These are phyloP conservation scores for Sedum album DNA, from an alignment of 164 flowering plant genomes.

Conservation along the genomic window DNA sequence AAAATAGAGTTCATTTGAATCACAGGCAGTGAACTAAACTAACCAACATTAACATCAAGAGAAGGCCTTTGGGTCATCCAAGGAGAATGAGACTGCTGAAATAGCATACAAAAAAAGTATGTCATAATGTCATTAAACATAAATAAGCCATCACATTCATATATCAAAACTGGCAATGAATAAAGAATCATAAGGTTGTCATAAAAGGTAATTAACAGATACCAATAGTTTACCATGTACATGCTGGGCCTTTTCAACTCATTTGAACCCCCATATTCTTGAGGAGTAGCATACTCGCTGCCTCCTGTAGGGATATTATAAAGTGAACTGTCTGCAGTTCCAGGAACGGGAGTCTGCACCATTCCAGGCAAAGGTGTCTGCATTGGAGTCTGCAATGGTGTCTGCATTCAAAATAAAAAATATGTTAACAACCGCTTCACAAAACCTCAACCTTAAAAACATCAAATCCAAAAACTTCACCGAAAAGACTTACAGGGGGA, in stretches of 20 bases:
- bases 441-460: neutral
- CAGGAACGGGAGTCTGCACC: conserved; percentile 29
- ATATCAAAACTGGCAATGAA: neutral
- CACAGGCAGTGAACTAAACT: conserved; percentile 30
- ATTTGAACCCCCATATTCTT: conserved; percentile 31
- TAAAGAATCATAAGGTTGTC: neutral
- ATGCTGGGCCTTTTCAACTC: conserved; percentile 71
- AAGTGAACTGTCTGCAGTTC: conserved; percentile 46
- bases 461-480: neutral
- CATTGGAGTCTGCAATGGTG: conserved; percentile 76
- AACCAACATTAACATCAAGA: conserved; percentile 94
- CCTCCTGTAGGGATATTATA: conserved; percentile 70
- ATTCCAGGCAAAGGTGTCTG: conserved; percentile 29
- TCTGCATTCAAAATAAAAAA: conserved; percentile 24
- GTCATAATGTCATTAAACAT: neutral
- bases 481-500: conserved; percentile 61
- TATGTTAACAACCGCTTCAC: neutral
- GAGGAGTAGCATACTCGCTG: conserved; percentile 41
- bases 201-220: neutral
- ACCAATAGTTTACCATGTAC: conserved; percentile 46
- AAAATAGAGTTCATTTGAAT: neutral
- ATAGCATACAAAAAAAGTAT: neutral
- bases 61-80: conserved; percentile 79
- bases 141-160: neutral
- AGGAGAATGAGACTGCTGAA: conserved; percentile 79